These are phyloP conservation scores for Smallanthus sonchifolius DNA, from an alignment of 129 eudicot genomes.

Conservation along the genomic window DNA sequence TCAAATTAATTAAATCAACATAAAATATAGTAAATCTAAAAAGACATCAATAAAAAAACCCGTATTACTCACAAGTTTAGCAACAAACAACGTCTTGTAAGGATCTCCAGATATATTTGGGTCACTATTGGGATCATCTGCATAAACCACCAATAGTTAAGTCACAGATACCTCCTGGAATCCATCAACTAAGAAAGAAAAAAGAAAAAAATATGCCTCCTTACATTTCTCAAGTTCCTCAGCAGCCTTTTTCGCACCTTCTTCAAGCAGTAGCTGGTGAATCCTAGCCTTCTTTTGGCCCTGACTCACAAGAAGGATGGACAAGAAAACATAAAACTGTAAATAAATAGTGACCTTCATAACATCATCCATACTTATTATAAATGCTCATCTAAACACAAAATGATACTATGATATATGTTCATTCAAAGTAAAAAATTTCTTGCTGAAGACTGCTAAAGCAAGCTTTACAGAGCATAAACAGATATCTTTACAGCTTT, in stretches of 20 bases:
- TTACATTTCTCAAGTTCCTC: constrained; percentile 94
- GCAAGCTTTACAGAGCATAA: not conserved
- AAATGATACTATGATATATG: not conserved
- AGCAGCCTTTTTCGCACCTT: constrained; percentile 90
- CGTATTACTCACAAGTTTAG: constrained; percentile 71
- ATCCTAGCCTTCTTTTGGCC: constrained; percentile 76
- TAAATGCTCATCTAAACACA: not conserved
- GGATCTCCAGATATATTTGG: constrained; percentile 96
- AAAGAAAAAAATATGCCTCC: not conserved
- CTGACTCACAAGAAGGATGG: constrained; percentile 32
- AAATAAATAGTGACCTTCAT: not conserved
- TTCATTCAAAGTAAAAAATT: not conserved
- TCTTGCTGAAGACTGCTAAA: not conserved
- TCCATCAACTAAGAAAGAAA: not conserved
- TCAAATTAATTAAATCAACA: not conserved
- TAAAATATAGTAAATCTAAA: not conserved
- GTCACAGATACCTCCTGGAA: not conserved
- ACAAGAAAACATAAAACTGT: constrained; percentile 5
- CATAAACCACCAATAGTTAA: constrained; percentile 6
- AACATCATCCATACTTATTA: not conserved
- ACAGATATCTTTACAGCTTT: not conserved
- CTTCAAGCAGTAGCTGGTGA: constrained; percentile 78
- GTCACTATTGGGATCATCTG: constrained; percentile 84
- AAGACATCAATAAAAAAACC: constrained; percentile 1
- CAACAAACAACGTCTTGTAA: constrained; percentile 89